A percentile compares a stretch with the other conserved stretches of the same genome.
phyloP scores from a whole-genome alignment of 2,329 filamentous ascomycete genomes.

The Scleromitrula shiraiana region DNA sequence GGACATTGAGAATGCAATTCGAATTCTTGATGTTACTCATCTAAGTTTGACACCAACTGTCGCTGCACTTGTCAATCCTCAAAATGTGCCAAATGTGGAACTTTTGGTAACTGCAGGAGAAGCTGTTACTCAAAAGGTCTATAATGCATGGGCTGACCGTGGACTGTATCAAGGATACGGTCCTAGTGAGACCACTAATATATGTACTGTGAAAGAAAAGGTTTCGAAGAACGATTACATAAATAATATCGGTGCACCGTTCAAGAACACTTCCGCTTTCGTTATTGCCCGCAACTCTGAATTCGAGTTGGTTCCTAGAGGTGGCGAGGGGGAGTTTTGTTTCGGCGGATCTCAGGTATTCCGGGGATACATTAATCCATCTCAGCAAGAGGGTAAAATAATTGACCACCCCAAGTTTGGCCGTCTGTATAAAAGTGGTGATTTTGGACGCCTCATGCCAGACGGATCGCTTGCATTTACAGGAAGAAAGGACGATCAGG shows the following conservation, averaged over 20 bases:
- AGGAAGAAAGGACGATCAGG: constrained; percentile 68
- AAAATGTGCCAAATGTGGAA: constrained; percentile 59
- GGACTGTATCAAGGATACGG: constrained; percentile 77
- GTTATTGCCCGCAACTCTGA: constrained; percentile 33
- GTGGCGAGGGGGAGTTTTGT: constrained; percentile 74
- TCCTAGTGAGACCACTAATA: constrained; percentile 80
- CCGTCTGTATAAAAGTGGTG: constrained; percentile 72
- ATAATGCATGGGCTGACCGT: constrained; percentile 56
- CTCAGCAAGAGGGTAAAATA: constrained; percentile 58
- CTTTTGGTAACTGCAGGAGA: constrained; percentile 80
- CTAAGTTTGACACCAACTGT: constrained; percentile 82
- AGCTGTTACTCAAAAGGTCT: constrained; percentile 64
- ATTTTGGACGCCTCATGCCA: constrained; percentile 69
- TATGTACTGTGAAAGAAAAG: constrained; percentile 64
- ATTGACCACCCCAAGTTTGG: constrained; percentile 61
- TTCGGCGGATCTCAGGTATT: constrained; percentile 81
- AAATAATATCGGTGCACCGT: constrained; percentile 67
- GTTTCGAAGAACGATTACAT: constrained; percentile 51
- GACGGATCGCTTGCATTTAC: constrained; percentile 68
- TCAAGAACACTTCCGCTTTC: constrained; percentile 62
- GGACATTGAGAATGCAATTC: constrained; percentile 62
- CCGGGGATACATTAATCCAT: constrained; percentile 62
- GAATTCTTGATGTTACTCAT: constrained; percentile 60
- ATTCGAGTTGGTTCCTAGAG: constrained; percentile 53
- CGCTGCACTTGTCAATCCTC: constrained; percentile 62